phyloP scores from a whole-genome alignment of 495 filamentous ascomycete genomes.

The Hyaloscypha variabilis region DNA sequence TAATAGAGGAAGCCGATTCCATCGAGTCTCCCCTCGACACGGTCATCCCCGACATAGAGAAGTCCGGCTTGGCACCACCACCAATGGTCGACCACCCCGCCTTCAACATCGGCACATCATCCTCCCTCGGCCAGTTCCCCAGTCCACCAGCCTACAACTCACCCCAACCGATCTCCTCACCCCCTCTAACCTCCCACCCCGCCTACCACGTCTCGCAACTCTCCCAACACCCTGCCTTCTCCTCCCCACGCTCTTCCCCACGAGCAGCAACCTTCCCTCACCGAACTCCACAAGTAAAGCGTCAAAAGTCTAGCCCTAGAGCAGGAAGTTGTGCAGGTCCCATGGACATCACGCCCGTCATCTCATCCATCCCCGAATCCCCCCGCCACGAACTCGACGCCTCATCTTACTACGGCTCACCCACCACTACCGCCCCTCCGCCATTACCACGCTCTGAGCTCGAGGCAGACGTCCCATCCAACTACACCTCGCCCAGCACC shows the following conservation, averaged over 20 bases:
- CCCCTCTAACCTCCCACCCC: slow-evolving; percentile 19
- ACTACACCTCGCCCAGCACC: slow-evolving; percentile 4
- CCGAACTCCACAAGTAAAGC: background rate
- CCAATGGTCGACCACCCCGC: slow-evolving; percentile 25
- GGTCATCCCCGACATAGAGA: slow-evolving; percentile 24
- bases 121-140: slow-evolving; percentile 3
- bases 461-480: slow-evolving; percentile 12
- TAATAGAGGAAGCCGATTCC: too few species aligned
- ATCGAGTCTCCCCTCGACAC: slow-evolving; percentile 8
- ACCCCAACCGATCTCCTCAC: background rate
- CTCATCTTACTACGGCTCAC: too few species aligned
- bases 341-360: background rate
- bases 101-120: slow-evolving; percentile 6
- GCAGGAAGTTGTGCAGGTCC: background rate
- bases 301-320: background rate
- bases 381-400: too few species aligned
- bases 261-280: background rate
- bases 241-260: background rate
- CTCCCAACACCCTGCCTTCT: slow-evolving; percentile 21
- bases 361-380: too few species aligned
- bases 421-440: too few species aligned
- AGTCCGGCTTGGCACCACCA: slow-evolving; percentile 15
- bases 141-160: slow-evolving; percentile 9
- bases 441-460: slow-evolving; percentile 13
- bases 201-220: slow-evolving; percentile 22